A percentile compares a stretch with the other conserved stretches of the same genome.
Conservation (phyloP, 345 rosid genomes). For the Melaleuca quinquenervia region DNA sequence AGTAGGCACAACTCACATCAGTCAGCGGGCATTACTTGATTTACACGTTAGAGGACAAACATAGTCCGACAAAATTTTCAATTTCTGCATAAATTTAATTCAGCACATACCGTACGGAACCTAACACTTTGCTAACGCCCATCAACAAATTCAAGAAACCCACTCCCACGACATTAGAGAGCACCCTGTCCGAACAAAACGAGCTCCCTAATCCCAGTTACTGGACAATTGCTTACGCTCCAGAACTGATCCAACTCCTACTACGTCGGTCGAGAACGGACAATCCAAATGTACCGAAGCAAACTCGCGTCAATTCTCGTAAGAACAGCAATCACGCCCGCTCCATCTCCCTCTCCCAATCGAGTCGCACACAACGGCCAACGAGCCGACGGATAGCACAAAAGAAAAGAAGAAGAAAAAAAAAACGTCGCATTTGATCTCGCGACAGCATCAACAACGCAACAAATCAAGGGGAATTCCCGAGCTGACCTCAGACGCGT, state of each 20-base stretch:
- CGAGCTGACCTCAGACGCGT: slow-evolving; percentile 83
- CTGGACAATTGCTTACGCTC: background rate
- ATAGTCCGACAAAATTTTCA: background rate
- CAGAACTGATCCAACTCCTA: background rate
- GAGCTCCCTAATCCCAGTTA: background rate
- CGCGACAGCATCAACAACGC: background rate
- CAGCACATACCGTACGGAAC: background rate
- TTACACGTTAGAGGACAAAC: background rate
- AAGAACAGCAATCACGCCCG: background rate
- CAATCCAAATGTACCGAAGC: background rate
- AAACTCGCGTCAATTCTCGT: background rate
- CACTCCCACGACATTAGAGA: background rate
- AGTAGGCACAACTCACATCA: background rate
- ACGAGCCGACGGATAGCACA: background rate
- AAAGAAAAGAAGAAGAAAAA: background rate
- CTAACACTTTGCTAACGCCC: background rate
- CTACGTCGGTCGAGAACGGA: too few species aligned
- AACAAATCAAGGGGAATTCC: background rate
- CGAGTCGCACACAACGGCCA: background rate
- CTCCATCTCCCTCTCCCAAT: background rate
- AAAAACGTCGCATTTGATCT: background rate
- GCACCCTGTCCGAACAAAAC: background rate
- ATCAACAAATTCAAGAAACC: background rate
- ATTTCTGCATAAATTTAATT: background rate
- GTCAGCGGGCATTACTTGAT: background rate